Base-by-base conservation (phyloP, 441 rosid species). In the Bruguiera hainesii region DNA sequence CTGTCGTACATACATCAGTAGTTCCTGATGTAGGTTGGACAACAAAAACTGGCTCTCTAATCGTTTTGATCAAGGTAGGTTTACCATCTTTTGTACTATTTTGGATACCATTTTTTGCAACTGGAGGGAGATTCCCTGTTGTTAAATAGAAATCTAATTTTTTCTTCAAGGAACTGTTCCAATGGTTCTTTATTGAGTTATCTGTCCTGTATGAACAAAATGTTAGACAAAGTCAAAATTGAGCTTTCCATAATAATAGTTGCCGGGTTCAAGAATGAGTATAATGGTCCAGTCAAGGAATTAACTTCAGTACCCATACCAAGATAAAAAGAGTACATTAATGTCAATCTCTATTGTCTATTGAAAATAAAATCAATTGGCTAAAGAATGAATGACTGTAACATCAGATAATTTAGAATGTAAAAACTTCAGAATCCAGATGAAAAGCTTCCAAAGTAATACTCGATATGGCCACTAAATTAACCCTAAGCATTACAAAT, bases 131-230 rank as follows among this genome's bases (percentile, higher is more conserved):
- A 53, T 83, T 67, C 68, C 94, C 97, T 10, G 89, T 88, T 60
- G 86, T 80, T 70, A 81, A 70, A 80, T 82, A 96, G 79, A 85
- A 82, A 56, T 93, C 98, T 67, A 88, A 67, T 69, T 96, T 96
- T 81, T 88, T 93, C 91, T 93, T 96, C 90, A 96, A 64, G 70
- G 98, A 93, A 73, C 98, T 91, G 75, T 96, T 96, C 99, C 99
- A 96, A 64, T 93, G 99, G 73, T 96, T 93, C 80, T 96, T 96
- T 70, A 93, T 93, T 49, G 99, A 78, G 73, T 96, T 93, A 72
- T 93, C 97, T 50, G 98, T 96, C 87, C 99, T 96, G 88, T 66
- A 75, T 64, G 69, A 80, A 63, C 30, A 71, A 65, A 69, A 31
- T 0, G 5, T 51, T 0, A 33, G 56, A 28, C 62, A 50, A 63